A percentile compares a stretch with the other conserved stretches of the same genome.
Evolutionary conservation across 1,284 basidiomycete species (phyloP).

Genomic region (Neotropicomus parvogracilis): DNA sequence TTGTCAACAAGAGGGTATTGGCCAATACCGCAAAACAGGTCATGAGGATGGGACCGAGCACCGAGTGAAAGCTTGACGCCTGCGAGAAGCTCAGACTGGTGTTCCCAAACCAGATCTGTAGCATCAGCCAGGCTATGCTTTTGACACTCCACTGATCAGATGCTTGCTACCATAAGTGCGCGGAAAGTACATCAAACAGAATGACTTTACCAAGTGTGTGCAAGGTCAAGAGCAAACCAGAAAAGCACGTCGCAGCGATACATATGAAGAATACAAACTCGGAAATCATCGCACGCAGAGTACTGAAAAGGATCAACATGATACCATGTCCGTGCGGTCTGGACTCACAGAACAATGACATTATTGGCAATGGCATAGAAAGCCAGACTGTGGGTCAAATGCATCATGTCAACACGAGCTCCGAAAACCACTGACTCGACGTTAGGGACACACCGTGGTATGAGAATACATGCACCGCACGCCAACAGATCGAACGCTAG

Average conservation of each 20-base stretch:
- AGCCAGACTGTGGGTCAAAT: conserved; percentile 53
- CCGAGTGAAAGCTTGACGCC: conserved; percentile 76
- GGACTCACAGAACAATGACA: conserved; percentile 69
- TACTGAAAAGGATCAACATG: conserved; percentile 41
- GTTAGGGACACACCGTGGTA: conserved; percentile 57
- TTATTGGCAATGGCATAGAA: conserved; percentile 86
- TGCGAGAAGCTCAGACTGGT: conserved; percentile 66
- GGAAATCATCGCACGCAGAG: conserved; percentile 68
- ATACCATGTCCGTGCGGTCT: neutral
- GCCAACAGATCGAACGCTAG: conserved; percentile 80
- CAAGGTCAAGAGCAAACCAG: conserved; percentile 80
- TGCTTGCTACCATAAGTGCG: conserved; percentile 31
- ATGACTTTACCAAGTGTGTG: conserved; percentile 62
- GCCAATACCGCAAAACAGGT: conserved; percentile 79
- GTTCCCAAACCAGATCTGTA: conserved; percentile 83
- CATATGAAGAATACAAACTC: conserved; percentile 85
- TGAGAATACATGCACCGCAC: conserved; percentile 83
- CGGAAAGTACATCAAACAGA: neutral
- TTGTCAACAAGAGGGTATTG: conserved; percentile 77
- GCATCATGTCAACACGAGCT: conserved; percentile 3
- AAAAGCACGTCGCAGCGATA: conserved; percentile 81
- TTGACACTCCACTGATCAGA: conserved; percentile 62
- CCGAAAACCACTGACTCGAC: neutral
- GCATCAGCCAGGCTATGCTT: conserved; percentile 76
- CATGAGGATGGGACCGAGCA: conserved; percentile 85